Evolutionary conservation across 768 basidiomycete species (phyloP), one percentile per base, ranked within the genome.

Genomic region (Harrya chromipes): DNA sequence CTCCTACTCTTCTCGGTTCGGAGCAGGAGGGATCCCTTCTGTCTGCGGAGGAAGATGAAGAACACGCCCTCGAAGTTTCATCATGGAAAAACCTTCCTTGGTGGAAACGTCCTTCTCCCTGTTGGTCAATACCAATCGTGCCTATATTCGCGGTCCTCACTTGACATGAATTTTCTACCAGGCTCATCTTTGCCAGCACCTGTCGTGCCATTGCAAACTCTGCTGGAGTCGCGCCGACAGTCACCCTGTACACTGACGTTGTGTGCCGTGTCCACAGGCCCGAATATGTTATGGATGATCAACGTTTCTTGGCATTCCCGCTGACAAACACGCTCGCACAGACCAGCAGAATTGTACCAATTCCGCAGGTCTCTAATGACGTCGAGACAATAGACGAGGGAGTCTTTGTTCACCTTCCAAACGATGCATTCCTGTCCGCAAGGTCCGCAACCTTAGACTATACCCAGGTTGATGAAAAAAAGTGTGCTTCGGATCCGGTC

Each of bases 71-170:
- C 24, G 60, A 67, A 31, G 43, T 63, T 16, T 43, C 43, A 0
- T 54, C 60, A 44, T 58, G 67, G 53, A 58, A 63, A 49, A 55
- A 34, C 3, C 71, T 76, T 40, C 83, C 87, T 4, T 90, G 88
- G 87, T 90, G 84, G 79, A 87, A 73, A 68, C 71, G 77, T 36
- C 86, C 89, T 3, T 88, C 87, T 1, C 75, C 86, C 0, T 77
- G 73, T 70, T 90, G 88, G 90, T 89, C 55, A 57, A 80, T 69
- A 13, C 23, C 3, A 47, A 13, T 26, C 49, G 14, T 33, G 5
- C 21, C 12, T 16, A 14, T 33, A 12, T 35, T 2, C 16, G 14
- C 46, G 16, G n/a, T 24, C 26, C 19, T 37, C 11, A 9, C 26
- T 27, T 26, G 14, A 45, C 12, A 13, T 19, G 31, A 3, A 33